Conservation (phyloP, 2,329 filamentous ascomycete genomes). For the Penicillium expansum region DNA sequence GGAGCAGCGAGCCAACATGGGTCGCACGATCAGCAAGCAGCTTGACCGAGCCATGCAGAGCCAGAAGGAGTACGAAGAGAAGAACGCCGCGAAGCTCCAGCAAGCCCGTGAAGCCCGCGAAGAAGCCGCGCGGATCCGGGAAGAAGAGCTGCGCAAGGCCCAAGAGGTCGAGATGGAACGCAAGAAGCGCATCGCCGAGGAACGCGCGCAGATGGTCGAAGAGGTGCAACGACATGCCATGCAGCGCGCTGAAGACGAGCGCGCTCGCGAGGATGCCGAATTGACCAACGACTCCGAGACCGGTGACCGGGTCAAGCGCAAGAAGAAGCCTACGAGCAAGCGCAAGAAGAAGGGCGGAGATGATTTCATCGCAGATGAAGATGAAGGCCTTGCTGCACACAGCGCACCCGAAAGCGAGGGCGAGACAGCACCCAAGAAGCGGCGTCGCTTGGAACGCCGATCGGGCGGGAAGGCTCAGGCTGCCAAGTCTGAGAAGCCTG, state of each 20-base stretch:
- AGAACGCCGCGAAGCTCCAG: slow-evolving; percentile 83
- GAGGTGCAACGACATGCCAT: slow-evolving; percentile 71
- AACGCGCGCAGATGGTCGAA: slow-evolving; percentile 76
- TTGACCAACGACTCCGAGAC: slow-evolving; percentile 79
- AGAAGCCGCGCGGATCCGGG: slow-evolving; percentile 71
- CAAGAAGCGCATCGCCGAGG: slow-evolving; percentile 78
- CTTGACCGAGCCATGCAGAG: slow-evolving; percentile 79
- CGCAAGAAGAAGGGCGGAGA: slow-evolving; percentile 59
- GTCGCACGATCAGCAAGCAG: slow-evolving; percentile 88
- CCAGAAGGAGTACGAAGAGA: slow-evolving; percentile 88
- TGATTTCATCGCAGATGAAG: slow-evolving; percentile 39
- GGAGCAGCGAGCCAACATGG: slow-evolving; percentile 96
- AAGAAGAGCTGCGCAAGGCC: slow-evolving; percentile 69
- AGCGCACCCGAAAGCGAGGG: slow-evolving; percentile 38
- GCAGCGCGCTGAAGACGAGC: slow-evolving; percentile 68
- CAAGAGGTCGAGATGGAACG: slow-evolving; percentile 69
- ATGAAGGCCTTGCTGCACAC: slow-evolving; percentile 42
- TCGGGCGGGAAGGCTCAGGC: slow-evolving; percentile 37
- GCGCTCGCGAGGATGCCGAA: slow-evolving; percentile 68
- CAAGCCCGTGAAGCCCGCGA: slow-evolving; percentile 78
- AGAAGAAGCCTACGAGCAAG: slow-evolving; percentile 56
- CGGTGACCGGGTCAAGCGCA: slow-evolving; percentile 75
- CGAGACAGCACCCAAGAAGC: slow-evolving; percentile 53
- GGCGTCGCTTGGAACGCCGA: slow-evolving; percentile 59
- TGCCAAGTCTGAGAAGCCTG: slow-evolving; percentile 56